A percentile compares a stretch with the other conserved stretches of the same genome.
phyloP scores from a whole-genome alignment of 2,329 filamentous ascomycete genomes.

The Botrytis pseudocinerea region DNA sequence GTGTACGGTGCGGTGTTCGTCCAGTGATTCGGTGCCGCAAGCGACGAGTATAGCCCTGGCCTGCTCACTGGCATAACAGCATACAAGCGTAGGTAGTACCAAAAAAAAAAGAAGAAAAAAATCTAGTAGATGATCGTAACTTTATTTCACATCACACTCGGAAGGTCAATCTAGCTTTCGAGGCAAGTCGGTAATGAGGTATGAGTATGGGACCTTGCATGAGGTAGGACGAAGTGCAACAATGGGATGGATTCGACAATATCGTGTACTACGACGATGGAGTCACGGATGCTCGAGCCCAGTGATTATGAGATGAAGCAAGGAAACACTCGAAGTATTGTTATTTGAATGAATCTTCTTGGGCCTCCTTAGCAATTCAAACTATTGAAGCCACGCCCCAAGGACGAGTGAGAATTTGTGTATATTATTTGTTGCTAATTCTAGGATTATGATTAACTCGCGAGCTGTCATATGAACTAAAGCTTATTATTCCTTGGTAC shows the following conservation, averaged over 20 bases:
- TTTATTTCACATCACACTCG: conserved; percentile 20
- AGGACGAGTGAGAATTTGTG: not conserved
- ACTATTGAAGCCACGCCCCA: conserved; percentile 21
- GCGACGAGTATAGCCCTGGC: conserved; percentile 1
- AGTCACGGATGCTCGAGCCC: conserved; percentile 2
- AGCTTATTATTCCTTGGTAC: conserved; percentile 10
- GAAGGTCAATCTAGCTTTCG: conserved; percentile 19
- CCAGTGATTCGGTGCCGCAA: conserved; percentile 7
- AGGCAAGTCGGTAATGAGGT: conserved; percentile 15
- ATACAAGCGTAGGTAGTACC: conserved; percentile 7
- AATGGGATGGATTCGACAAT: conserved; percentile 8
- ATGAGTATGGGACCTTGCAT: conserved; percentile 19
- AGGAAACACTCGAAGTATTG: conserved; percentile 3
- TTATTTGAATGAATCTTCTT: not conserved
- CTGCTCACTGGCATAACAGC: conserved; percentile 10
- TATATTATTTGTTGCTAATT: too few relatives aligned
- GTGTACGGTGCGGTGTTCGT: conserved; percentile 2
- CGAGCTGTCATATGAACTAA: conserved; percentile 1
- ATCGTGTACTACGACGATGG: conserved; percentile 18
- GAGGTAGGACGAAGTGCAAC: conserved; percentile 8
- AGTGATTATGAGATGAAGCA: conserved; percentile 15
- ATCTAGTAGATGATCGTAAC: conserved; percentile 16
- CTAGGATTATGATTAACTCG: not conserved
- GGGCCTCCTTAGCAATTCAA: not conserved
- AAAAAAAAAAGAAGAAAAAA: not conserved